Evolutionary conservation across 768 basidiomycete genomes (phyloP), one percentile per base, ranked within the genome.

Genomic region (Polyporus arcularius): DNA sequence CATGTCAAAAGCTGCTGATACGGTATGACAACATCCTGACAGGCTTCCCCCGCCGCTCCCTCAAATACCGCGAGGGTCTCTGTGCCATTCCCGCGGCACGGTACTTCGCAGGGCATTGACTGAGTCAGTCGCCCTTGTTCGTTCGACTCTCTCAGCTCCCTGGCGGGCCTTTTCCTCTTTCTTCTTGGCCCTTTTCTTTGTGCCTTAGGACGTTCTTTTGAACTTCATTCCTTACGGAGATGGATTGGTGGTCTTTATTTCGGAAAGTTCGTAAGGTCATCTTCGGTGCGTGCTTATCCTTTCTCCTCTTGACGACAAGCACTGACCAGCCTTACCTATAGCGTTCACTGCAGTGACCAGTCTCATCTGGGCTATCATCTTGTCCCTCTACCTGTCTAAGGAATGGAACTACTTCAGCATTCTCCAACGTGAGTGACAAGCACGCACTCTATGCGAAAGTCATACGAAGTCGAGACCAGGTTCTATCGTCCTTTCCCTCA

Each of bases 241-340:
- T 72, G 71, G 64, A 70, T 46, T 70, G 65, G 67, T 71, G 71
- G 71, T 55, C 62, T 7, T 7, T 69, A 38, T 70, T 70, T 43
- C 62, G 64, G 35, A 64, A 49, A 15, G 40, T 67, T 50, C 55
- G 71, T 38, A 68, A 53, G 48, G 46, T 62, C 21, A 42, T 65
- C 14, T 68, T 70, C 35, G 62, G 71, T 72, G 61, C 64, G 69
- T 59, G 3, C 7, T 16, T 3, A 31, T 14, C 16, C n/a, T 26
- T 39, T 12, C 7, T 41, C 15, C 16, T 9, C 15, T 11, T 14
- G 39, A 21, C 30, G 15, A n/a, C 18, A 14, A n/a, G 48, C 26
- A 16, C 28, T 41, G 26, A 28, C n/a, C 53, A 60, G 55, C 51
- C 41, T 14, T 18, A 10, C 11, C 26, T 10, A 5, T 28, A 72